Percentiles rank a stretch among this genome's conserved stretches.
phyloP scores from a whole-genome alignment of 345 rosid species.

The Lumnitzera littorea region DNA sequence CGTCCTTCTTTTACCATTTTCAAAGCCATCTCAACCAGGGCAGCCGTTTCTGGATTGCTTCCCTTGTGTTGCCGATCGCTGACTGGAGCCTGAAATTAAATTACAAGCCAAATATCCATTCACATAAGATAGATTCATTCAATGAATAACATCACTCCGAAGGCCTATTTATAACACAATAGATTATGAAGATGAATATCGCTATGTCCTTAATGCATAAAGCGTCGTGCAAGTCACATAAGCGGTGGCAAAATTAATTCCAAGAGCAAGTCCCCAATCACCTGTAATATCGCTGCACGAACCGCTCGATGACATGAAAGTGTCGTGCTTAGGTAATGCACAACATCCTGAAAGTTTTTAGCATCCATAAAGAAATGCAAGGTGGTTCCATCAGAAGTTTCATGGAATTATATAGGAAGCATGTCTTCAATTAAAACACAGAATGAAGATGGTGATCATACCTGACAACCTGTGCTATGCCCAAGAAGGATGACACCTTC shows the following conservation, averaged over 20 bases:
- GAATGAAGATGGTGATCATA: constrained; percentile 14
- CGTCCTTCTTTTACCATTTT: constrained; percentile 81
- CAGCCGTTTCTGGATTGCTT: constrained; percentile 84
- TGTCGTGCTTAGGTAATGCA: constrained; percentile 77
- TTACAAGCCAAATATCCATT: too few relatives aligned
- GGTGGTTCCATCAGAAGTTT: neutral
- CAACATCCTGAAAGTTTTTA: constrained; percentile 53
- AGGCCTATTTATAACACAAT: too few relatives aligned
- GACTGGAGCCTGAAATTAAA: constrained; percentile 74
- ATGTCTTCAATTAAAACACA: too few relatives aligned
- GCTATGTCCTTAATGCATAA: neutral
- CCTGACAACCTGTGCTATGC: constrained; percentile 98
- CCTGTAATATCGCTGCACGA: constrained; percentile 82
- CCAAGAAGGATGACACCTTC: constrained; percentile 92
- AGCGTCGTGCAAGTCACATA: neutral
- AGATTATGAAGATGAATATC: too few relatives aligned
- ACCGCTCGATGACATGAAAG: constrained; percentile 97
- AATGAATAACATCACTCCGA: too few relatives aligned
- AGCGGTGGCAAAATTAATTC: neutral
- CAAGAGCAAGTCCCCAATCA: constrained; percentile 12
- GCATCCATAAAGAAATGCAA: constrained; percentile 2
- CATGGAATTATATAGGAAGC: neutral
- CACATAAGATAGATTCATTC: too few relatives aligned
- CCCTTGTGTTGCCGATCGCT: constrained; percentile 89
- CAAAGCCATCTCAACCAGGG: constrained; percentile 89